Percentiles rank a stretch among this genome's conserved stretches.
Conservation (phyloP, 192 early-diverging fungal genomes). For the Phycomyces nitens region DNA sequence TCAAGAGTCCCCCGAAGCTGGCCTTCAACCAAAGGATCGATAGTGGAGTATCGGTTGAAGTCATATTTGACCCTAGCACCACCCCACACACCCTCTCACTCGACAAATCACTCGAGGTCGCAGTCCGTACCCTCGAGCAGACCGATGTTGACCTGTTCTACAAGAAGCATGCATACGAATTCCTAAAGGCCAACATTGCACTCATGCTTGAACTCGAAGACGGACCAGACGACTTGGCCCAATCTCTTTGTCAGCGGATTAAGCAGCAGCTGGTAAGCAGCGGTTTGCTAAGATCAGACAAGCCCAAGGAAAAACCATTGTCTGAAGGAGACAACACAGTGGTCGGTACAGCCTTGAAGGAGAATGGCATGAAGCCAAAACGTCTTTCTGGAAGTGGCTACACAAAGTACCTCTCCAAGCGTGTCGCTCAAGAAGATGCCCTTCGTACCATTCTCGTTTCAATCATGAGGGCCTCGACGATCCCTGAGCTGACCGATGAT, state of each 20-base stretch:
- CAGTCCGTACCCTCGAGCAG: constrained; percentile 53
- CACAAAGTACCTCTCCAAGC: constrained; percentile 43
- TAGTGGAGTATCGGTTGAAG: constrained; percentile 54
- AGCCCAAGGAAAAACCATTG: background rate
- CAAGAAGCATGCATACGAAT: constrained; percentile 59
- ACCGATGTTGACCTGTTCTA: constrained; percentile 47
- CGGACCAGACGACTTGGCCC: constrained; percentile 40
- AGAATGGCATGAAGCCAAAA: constrained; percentile 25
- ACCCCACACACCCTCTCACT: constrained; percentile 53
- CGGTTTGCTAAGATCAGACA: background rate
- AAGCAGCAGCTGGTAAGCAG: constrained; percentile 28
- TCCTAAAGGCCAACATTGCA: constrained; percentile 63
- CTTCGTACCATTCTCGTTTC: constrained; percentile 57
- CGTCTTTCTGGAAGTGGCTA: constrained; percentile 26
- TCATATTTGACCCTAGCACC: constrained; percentile 54
- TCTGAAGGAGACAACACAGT: constrained; percentile 49
- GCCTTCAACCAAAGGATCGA: constrained; percentile 40
- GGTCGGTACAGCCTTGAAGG: constrained; percentile 15
- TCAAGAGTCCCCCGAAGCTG: constrained; percentile 66
- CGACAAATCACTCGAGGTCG: constrained; percentile 54
- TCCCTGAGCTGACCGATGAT: constrained; percentile 56
- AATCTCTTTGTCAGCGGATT: constrained; percentile 41
- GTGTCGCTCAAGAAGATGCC: constrained; percentile 59
- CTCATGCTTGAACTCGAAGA: constrained; percentile 65
- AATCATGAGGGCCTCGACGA: constrained; percentile 61